Conservation (phyloP, 257 asterid species). For the Solanum virginianum region DNA sequence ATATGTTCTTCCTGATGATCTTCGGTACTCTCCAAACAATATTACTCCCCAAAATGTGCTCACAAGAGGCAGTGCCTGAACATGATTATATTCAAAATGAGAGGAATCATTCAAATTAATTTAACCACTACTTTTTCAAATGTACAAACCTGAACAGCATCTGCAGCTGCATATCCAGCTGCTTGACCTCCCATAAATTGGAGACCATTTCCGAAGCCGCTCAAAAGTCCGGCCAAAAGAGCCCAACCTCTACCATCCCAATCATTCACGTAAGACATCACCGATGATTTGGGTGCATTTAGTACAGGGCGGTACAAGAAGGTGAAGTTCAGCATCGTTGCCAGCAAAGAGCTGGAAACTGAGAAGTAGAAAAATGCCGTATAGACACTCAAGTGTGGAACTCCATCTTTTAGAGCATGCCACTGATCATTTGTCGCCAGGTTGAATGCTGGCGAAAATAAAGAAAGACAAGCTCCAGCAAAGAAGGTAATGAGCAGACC, state of each 20-base stretch:
- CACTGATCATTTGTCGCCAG: conserved; percentile 85
- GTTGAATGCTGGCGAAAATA: conserved; percentile 88
- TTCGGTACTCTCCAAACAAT: conserved; percentile 71
- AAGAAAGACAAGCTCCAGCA: conserved; percentile 80
- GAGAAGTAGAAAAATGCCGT: conserved; percentile 94
- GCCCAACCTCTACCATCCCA: conserved; percentile 93
- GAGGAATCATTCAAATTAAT: not conserved
- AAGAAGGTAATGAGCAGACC: conserved; percentile 76
- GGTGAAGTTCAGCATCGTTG: conserved; percentile 49
- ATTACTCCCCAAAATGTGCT: conserved; percentile 89
- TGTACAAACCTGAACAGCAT: conserved; percentile 76
- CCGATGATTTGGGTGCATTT: conserved; percentile 52
- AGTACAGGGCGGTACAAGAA: conserved; percentile 64
- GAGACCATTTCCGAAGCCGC: conserved; percentile 94
- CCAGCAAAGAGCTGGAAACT: conserved; percentile 60
- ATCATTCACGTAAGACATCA: conserved; percentile 56
- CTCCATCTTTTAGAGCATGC: conserved; percentile 45
- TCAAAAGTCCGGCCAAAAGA: conserved; percentile 65
- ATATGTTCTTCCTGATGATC: conserved; percentile 71
- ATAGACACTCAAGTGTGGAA: conserved; percentile 69
- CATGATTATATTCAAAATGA: not conserved
- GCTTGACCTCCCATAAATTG: conserved; percentile 99
- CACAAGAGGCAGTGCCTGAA: conserved; percentile 86
- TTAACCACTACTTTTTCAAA: not conserved
- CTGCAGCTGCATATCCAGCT: conserved; percentile 99